Percentiles rank a stretch among this genome's conserved stretches.
Evolutionary conservation across 108 stramenopile genomes (phyloP).

Genomic region (Discostella stelligeroides): DNA sequence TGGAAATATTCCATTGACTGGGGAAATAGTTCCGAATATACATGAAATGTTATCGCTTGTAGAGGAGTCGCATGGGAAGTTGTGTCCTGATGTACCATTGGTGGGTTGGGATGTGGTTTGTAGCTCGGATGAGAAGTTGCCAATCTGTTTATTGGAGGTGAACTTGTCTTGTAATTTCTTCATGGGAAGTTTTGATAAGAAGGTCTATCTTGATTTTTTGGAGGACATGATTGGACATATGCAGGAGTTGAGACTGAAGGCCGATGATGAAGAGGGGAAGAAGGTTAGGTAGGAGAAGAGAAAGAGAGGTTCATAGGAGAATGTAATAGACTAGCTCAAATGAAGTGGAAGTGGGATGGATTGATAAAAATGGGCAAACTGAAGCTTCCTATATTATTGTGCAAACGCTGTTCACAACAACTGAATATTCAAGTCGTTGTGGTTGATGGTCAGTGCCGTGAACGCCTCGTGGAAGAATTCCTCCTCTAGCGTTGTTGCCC

Average conservation of each 20-base stretch:
- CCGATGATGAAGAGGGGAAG: slow-evolving; percentile 49
- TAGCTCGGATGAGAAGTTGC: slow-evolving; percentile 65
- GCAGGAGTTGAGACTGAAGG: slow-evolving; percentile 45
- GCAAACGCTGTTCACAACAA: too few relatives aligned
- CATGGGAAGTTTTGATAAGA: slow-evolving; percentile 79
- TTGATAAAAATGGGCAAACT: too few relatives aligned
- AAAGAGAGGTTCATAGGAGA: too few relatives aligned
- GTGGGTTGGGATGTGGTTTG: slow-evolving; percentile 90
- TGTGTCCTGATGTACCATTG: slow-evolving; percentile 82
- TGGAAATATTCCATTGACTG: slow-evolving; percentile 73
- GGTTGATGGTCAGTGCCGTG: too few relatives aligned
- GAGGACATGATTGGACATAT: slow-evolving; percentile 62
- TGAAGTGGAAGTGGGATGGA: too few relatives aligned
- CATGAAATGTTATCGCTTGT: slow-evolving; percentile 65
- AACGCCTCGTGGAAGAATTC: too few relatives aligned
- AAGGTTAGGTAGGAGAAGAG: slow-evolving; percentile 24
- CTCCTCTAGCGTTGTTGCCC: too few relatives aligned
- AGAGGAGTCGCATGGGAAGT: slow-evolving; percentile 75
- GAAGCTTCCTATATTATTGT: too few relatives aligned
- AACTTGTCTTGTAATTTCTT: slow-evolving; percentile 88
- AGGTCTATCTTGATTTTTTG: slow-evolving; percentile 76
- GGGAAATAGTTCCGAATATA: slow-evolving; percentile 75
- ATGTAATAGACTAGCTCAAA: too few relatives aligned
- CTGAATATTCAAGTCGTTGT: too few relatives aligned
- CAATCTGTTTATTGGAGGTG: slow-evolving; percentile 84